Evolutionary conservation across 768 basidiomycete genomes (phyloP).

Genomic region (Albatrellus ellisii): DNA sequence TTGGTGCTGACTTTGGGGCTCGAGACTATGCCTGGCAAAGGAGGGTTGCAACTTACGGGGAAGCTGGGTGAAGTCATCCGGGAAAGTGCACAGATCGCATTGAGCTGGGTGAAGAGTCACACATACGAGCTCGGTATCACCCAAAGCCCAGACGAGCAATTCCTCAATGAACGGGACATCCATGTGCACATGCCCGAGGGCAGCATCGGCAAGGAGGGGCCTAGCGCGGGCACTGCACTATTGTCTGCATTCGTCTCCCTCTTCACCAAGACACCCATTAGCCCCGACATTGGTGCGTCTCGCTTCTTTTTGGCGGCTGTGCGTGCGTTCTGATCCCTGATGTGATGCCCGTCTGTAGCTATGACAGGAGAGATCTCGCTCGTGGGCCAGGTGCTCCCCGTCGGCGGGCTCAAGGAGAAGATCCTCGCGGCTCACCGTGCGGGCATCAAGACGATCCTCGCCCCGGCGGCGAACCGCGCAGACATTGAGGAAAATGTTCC

Average conservation of each 20-base stretch:
- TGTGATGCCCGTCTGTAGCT: slow-evolving; percentile 31
- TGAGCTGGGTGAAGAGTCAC: slow-evolving; percentile 89
- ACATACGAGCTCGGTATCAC: slow-evolving; percentile 86
- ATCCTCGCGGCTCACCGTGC: slow-evolving; percentile 95
- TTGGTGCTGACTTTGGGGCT: not conserved
- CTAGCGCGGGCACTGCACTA: slow-evolving; percentile 92
- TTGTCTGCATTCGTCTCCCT: slow-evolving; percentile 84
- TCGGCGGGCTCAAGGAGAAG: slow-evolving; percentile 94
- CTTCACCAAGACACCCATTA: slow-evolving; percentile 74
- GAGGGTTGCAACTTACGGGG: slow-evolving; percentile 82
- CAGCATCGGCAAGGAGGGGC: slow-evolving; percentile 89
- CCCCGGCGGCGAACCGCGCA: slow-evolving; percentile 77
- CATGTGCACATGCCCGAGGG: slow-evolving; percentile 98
- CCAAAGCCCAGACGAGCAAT: slow-evolving; percentile 50
- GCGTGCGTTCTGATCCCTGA: not conserved
- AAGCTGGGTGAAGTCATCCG: slow-evolving; percentile 97
- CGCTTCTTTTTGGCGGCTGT: not conserved
- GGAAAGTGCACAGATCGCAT: slow-evolving; percentile 89
- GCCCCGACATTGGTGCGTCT: slow-evolving; percentile 74
- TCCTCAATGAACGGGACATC: slow-evolving; percentile 76
- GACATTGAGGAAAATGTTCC: slow-evolving; percentile 98
- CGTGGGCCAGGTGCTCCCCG: slow-evolving; percentile 90
- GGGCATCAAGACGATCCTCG: slow-evolving; percentile 85
- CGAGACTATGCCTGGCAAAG: slow-evolving; percentile 95
- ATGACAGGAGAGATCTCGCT: slow-evolving; percentile 99